Percentiles rank a stretch among this genome's conserved stretches.
These are phyloP conservation scores for Hysterangium stoloniferum DNA, from an alignment of 768 basidiomycete species.

Conservation along the genomic window DNA sequence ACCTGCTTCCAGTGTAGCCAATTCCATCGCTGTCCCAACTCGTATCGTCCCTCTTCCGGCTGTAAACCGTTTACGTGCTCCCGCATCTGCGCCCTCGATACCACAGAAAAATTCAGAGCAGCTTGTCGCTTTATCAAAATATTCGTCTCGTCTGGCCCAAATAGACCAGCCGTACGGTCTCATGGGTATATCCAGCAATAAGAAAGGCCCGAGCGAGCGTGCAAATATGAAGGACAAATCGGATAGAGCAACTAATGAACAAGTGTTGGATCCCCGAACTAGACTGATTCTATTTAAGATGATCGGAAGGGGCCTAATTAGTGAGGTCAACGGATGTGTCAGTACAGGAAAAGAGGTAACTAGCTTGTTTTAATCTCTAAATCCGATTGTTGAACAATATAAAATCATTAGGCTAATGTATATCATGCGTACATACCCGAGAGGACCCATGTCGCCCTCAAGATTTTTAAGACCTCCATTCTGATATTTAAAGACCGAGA, in stretches of 20 bases:
- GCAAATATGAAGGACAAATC: conserved; percentile 93
- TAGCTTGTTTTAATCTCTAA: neutral
- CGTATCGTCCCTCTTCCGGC: conserved; percentile 54
- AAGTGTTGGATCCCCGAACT: conserved; percentile 95
- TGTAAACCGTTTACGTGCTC: conserved; percentile 56
- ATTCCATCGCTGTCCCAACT: conserved; percentile 1
- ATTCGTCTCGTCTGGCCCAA: conserved; percentile 62
- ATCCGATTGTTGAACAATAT: conserved; percentile 1
- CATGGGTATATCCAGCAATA: conserved; percentile 69
- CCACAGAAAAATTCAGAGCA: conserved; percentile 63
- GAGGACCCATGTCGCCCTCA: conserved; percentile 71
- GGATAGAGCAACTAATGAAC: conserved; percentile 94
- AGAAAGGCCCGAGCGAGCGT: conserved; percentile 84
- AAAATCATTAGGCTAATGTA: conserved; percentile 72
- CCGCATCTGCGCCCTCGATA: conserved; percentile 17
- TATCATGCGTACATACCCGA: conserved; percentile 74
- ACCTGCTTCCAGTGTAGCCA: conserved; percentile 7
- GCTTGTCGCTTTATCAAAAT: conserved; percentile 67
- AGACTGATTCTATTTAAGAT: conserved; percentile 92
- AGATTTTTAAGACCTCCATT: conserved; percentile 98
- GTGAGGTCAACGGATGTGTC: conserved; percentile 91
- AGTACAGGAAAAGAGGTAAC: conserved; percentile 96
- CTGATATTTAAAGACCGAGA: conserved; percentile 97
- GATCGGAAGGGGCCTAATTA: conserved; percentile 82
- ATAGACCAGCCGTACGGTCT: conserved; percentile 66